phyloP scores from a whole-genome alignment of 1,139 yeast species.

The Magnusiomyces sp. region DNA sequence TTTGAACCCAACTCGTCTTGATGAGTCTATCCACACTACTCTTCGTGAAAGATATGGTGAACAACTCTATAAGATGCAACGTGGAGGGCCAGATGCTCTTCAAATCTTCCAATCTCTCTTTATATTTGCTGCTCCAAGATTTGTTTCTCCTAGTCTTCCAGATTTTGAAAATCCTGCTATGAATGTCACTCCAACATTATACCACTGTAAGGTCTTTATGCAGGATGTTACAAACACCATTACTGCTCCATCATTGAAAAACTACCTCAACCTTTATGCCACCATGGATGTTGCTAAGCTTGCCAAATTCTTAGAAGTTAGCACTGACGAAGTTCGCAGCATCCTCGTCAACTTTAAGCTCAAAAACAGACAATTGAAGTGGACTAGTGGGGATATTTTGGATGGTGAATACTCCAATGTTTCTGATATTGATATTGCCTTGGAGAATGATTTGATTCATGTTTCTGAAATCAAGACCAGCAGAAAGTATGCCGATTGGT shows the following conservation, averaged over 20 bases:
- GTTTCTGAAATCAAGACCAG: conserved; percentile 40
- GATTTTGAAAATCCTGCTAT: conserved; percentile 29
- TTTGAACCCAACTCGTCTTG: conserved; percentile 40
- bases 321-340: conserved; percentile 30
- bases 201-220: conserved; percentile 39
- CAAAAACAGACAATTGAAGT: conserved; percentile 38
- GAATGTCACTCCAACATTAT: conserved; percentile 35
- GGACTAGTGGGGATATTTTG: conserved; percentile 37
- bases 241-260: conserved; percentile 36
- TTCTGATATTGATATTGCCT: conserved; percentile 39
- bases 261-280: conserved; percentile 40
- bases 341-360: conserved; percentile 38
- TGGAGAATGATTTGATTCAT: conserved; percentile 37
- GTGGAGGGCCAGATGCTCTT: conserved; percentile 38
- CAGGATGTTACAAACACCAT: conserved; percentile 35
- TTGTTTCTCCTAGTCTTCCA: conserved; percentile 37
- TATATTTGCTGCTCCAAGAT: conserved; percentile 41
- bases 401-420: conserved; percentile 36
- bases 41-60: conserved; percentile 42
- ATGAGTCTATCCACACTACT: conserved; percentile 37
- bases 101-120: conserved; percentile 39
- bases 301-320: conserved; percentile 37
- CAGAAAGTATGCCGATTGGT: conserved; percentile 43
- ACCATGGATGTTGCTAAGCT: conserved; percentile 39
- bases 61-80: conserved; percentile 36